Base-by-base conservation (phyloP, 176 grass and related monocot genomes). In the Triticum turgidum region DNA sequence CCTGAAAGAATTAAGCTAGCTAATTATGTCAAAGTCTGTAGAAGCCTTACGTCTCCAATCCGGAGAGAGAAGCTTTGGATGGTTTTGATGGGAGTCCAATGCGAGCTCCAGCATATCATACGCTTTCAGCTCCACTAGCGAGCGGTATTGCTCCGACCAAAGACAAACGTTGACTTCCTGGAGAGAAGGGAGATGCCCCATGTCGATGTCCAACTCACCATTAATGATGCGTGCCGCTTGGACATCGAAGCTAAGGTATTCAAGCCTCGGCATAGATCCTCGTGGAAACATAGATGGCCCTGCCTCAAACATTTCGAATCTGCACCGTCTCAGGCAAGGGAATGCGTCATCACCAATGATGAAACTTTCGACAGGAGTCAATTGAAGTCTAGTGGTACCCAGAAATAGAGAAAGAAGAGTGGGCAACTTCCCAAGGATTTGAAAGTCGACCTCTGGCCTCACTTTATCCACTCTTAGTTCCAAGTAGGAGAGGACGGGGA, bases 401-500 rank as follows among this genome's bases (percentile, higher is more conserved):
- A 42, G 41, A 7, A 0, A 1, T 7, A 65, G 77, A 24, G 0
- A 3, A 15, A 21, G 3, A 15, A 79, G 56, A 38, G 51, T 9
- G 1, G 34, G 77, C 33, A 79, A 6, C 20, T 0, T 62, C 32
- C 56, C 56, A 4, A 79, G 54, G 5, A 24, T 13, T 5, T 79
- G 20, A 18, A 79, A 41, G 77, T 62, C 77, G 8, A 42, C 41
- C 33, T 62, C 56, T 6, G 5, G 6, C 18, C 54, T 2, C 18
- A 79, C 2, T 15, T 13, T 3, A 22, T 1, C 5, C 3, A 62
- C 21, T 0, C 0, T 0, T 67, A 67, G 7, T 5, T 34, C 0
- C 65, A 67, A 15, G 65, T 17, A 33, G 65, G 32, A 35, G 6
- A 69, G 6, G 11, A 22, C 17, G 18, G 54, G 27, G 17, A 6